A percentile compares a stretch with the other conserved stretches of the same genome.
phyloP scores from a whole-genome alignment of 2,329 filamentous ascomycete species.

The Amphichorda felina region DNA sequence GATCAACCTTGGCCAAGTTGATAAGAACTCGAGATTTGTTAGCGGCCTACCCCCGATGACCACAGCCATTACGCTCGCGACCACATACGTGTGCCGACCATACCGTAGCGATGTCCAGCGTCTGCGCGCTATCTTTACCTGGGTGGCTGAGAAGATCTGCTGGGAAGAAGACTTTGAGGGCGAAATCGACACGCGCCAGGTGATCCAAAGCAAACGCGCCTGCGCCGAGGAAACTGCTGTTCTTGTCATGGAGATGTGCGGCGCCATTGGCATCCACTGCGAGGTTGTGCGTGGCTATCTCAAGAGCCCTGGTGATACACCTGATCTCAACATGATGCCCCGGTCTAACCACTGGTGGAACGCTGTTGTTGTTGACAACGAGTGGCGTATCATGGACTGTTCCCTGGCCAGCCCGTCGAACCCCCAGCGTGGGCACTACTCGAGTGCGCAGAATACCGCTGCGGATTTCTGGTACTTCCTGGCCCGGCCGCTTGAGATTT shows the following conservation, averaged over 20 bases:
- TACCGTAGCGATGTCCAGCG: constrained; percentile 91
- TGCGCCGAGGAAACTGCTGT: constrained; percentile 84
- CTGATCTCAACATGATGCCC: constrained; percentile 73
- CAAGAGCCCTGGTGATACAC: constrained; percentile 74
- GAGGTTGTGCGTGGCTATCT: constrained; percentile 85
- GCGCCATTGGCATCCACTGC: constrained; percentile 74
- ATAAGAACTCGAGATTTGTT: constrained; percentile 91
- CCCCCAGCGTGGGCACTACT: constrained; percentile 67
- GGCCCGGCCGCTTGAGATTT: constrained; percentile 75
- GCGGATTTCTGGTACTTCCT: constrained; percentile 94
- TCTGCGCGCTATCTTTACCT: constrained; percentile 89
- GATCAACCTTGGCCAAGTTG: constrained; percentile 75
- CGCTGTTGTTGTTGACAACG: constrained; percentile 78
- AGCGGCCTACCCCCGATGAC: constrained; percentile 71
- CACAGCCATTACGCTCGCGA: constrained; percentile 71
- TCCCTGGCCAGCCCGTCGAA: constrained; percentile 87
- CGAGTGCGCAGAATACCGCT: constrained; percentile 52
- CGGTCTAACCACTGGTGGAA: constrained; percentile 98
- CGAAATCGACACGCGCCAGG: constrained; percentile 69
- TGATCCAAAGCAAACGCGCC: constrained; percentile 73
- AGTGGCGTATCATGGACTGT: constrained; percentile 95
- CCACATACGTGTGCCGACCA: constrained; percentile 85
- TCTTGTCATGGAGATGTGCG: constrained; percentile 87
- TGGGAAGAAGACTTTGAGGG: constrained; percentile 95
- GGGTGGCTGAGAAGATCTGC: constrained; percentile 86